phyloP scores from a whole-genome alignment of 1,284 basidiomycete genomes.

The Malassezia obtusa region DNA sequence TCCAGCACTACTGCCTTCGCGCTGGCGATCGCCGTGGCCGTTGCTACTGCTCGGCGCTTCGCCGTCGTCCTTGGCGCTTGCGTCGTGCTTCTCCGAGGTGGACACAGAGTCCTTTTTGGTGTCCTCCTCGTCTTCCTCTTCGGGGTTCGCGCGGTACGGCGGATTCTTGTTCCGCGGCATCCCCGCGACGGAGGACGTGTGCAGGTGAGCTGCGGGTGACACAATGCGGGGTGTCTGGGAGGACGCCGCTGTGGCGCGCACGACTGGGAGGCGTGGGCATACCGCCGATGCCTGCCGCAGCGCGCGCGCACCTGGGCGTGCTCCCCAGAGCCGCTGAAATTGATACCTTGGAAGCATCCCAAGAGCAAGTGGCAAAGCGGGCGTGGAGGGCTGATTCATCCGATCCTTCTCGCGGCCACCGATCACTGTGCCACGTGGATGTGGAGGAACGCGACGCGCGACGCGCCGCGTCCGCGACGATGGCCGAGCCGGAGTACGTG shows the following conservation, averaged over 20 bases:
- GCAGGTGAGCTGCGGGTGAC: slow-evolving; percentile 15
- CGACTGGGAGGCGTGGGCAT: not conserved
- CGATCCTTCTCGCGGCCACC: not conserved
- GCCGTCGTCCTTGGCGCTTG: not conserved
- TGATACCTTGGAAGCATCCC: slow-evolving; percentile 7
- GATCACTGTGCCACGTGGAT: slow-evolving; percentile 14
- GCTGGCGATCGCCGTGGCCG: slow-evolving; percentile 9
- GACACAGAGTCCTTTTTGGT: too few species aligned
- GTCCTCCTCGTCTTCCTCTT: slow-evolving; percentile 10
- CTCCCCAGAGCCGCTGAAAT: slow-evolving; percentile 5
- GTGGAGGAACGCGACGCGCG: not conserved
- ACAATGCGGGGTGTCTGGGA: not conserved
- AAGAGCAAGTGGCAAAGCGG: not conserved
- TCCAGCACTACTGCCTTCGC: slow-evolving; percentile 7
- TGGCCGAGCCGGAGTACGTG: not conserved
- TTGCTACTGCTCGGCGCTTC: not conserved
- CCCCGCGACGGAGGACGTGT: slow-evolving; percentile 14
- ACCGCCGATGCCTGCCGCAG: not conserved
- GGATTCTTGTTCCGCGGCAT: slow-evolving; percentile 25
- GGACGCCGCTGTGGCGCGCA: not conserved
- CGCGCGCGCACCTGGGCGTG: not conserved
- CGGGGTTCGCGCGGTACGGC: slow-evolving; percentile 5
- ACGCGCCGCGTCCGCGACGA: slow-evolving; percentile 2
- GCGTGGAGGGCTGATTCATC: not conserved
- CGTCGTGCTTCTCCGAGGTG: slow-evolving; percentile 2